Base-by-base conservation (phyloP, 306 rosid species). In the Rosa multiflora region DNA sequence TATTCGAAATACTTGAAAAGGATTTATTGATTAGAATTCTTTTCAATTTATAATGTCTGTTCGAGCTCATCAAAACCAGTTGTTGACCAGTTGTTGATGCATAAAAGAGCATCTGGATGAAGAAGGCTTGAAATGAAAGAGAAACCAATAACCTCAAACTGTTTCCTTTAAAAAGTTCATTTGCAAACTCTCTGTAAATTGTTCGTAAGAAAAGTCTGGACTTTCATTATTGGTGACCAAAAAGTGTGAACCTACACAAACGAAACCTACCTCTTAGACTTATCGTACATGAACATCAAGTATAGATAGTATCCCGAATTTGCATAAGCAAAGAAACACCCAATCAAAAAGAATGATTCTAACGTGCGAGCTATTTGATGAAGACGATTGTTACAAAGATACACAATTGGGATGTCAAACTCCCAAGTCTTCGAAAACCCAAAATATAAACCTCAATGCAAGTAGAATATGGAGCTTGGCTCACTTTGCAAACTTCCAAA, bases 401-500 rank as follows among this genome's bases (percentile, higher is more conserved):
- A 3, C 67, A 62, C 32, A 52, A 20, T 20, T 69, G 55, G 49
- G 29, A 18, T 20, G 26, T 13, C 32, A 51, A 72, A 73, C 6
- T 39, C 35, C 49, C 47, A 32, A 18, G 4, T 14, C 47, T 23
- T 4, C 8, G 10, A 10, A 20, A 46, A 26, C 67, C 17, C 52
- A 12, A n/a, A 11, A 3, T 15, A 42, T 14, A 15, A 32, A 15
- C 29, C 21, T 43, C 75, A 44, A 58, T 77, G 35, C 64, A 67
- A 58, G 63, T 18, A 44, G 20, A 75, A 10, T 12, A 70, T 49
- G 61, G 20, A 78, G 79, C 79, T 78, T 64, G 81, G 67, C 72
- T 75, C 53, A 51, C 71, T 83, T 51, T 46, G 63, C 77, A 85
- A 76, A 32, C 80, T 62, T 10, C 61, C 15, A 73, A 70, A 23